phyloP scores from a whole-genome alignment of 805 yeast genomes.

The Candida pseudoglaebosa region DNA sequence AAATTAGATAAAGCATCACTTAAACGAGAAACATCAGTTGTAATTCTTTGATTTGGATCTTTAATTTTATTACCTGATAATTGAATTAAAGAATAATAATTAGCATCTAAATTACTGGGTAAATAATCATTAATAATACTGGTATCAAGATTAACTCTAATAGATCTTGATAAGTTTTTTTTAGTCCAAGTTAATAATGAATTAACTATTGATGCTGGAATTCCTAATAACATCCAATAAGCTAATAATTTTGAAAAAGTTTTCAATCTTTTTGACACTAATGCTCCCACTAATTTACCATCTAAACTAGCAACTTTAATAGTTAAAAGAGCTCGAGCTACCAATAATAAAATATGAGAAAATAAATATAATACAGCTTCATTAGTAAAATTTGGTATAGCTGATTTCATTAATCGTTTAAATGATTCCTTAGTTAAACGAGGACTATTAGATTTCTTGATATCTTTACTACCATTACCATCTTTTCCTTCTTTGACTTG shows the following conservation, averaged over 20 bases:
- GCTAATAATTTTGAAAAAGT: slow-evolving; percentile 59
- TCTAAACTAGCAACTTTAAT: slow-evolving; percentile 82
- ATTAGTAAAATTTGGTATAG: slow-evolving; percentile 29
- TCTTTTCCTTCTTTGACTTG: slow-evolving; percentile 10
- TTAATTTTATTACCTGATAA: slow-evolving; percentile 46
- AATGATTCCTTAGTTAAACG: slow-evolving; percentile 29
- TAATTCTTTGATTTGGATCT: slow-evolving; percentile 81
- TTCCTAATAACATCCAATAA: slow-evolving; percentile 79
- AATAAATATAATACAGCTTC: slow-evolving; percentile 34
- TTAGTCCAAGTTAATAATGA: slow-evolving; percentile 63
- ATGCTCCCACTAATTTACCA: slow-evolving; percentile 77
- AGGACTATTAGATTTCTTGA: slow-evolving; percentile 16
- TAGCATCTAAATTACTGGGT: slow-evolving; percentile 64
- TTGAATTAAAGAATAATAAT: slow-evolving; percentile 70
- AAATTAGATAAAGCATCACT: slow-evolving; percentile 66
- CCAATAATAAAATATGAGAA: slow-evolving; percentile 56
- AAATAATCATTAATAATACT: slow-evolving; percentile 66
- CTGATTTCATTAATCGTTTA: slow-evolving; percentile 27
- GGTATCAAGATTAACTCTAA: slow-evolving; percentile 63
- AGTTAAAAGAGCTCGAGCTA: slow-evolving; percentile 68
- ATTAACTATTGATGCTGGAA: slow-evolving; percentile 82
- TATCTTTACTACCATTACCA: slow-evolving; percentile 2
- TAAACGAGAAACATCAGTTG: slow-evolving; percentile 74
- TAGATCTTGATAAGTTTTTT: slow-evolving; percentile 50
- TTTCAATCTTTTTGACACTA: slow-evolving; percentile 66